Percentiles rank a stretch among this genome's conserved stretches.
Conservation (phyloP, 2,329 filamentous ascomycete genomes). For the Phymatotrichopsis omnivora region DNA sequence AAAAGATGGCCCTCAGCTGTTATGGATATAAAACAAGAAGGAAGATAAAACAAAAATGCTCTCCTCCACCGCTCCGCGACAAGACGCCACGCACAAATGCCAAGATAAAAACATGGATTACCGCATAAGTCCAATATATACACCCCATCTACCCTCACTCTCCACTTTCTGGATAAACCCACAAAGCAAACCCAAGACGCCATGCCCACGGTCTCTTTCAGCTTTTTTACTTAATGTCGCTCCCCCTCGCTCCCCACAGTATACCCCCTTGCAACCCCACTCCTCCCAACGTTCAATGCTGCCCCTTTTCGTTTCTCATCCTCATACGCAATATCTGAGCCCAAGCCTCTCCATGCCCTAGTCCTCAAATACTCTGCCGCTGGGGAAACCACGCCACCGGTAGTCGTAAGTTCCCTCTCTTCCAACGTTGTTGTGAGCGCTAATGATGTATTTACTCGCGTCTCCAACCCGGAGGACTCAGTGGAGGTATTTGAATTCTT, state of each 20-base stretch:
- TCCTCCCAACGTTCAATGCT: slow-evolving; percentile 71
- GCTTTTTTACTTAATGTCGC: slow-evolving; percentile 12
- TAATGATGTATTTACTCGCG: slow-evolving; percentile 33
- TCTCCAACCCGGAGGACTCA: slow-evolving; percentile 32
- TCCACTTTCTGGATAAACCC: too few species aligned
- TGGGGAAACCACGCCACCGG: slow-evolving; percentile 81
- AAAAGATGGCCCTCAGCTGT: too few species aligned
- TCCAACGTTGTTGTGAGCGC: slow-evolving; percentile 50
- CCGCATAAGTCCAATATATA: too few species aligned
- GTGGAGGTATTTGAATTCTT: slow-evolving; percentile 18
- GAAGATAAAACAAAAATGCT: too few species aligned
- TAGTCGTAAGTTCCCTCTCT: slow-evolving; percentile 63
- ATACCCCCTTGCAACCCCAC: slow-evolving; percentile 83
- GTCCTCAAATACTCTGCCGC: slow-evolving; percentile 78
- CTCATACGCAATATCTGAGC: slow-evolving; percentile 61
- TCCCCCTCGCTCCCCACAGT: slow-evolving; percentile 41
- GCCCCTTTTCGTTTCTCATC: slow-evolving; percentile 47
- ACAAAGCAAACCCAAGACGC: neutral
- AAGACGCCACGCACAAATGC: too few species aligned
- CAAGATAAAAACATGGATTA: too few species aligned
- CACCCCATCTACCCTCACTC: too few species aligned
- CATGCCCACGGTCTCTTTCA: neutral
- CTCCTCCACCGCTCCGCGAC: too few species aligned
- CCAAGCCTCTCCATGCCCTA: slow-evolving; percentile 83
- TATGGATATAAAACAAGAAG: too few species aligned